phyloP scores from a whole-genome alignment of 2,329 filamentous ascomycete species.

The Colletotrichum trifolii region DNA sequence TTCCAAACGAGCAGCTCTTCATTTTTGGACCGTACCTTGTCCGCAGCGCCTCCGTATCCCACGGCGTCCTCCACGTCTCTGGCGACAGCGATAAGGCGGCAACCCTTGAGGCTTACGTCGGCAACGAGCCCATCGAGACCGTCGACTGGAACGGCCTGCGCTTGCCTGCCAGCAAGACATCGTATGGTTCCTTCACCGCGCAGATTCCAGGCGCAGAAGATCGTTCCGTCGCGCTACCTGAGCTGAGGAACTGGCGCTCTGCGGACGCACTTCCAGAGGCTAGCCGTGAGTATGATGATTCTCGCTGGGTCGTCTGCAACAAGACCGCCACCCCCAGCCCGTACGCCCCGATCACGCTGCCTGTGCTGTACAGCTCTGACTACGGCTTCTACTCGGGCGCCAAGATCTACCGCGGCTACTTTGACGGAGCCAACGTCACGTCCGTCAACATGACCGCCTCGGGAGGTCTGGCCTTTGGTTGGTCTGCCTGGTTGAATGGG shows the following conservation, averaged over 20 bases:
- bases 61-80: slow-evolving; percentile 67
- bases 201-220: slow-evolving; percentile 54
- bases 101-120: slow-evolving; percentile 64
- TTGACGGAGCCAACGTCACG: slow-evolving; percentile 72
- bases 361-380: slow-evolving; percentile 76
- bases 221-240: slow-evolving; percentile 63
- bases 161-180: slow-evolving; percentile 47
- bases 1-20: slow-evolving; percentile 63
- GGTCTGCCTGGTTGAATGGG: slow-evolving; percentile 75
- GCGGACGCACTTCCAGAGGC: slow-evolving; percentile 79
- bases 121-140: slow-evolving; percentile 66
- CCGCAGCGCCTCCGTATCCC: slow-evolving; percentile 67
- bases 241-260: slow-evolving; percentile 73
- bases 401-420: slow-evolving; percentile 77
- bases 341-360: slow-evolving; percentile 65
- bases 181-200: slow-evolving; percentile 60
- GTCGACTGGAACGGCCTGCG: slow-evolving; percentile 66
- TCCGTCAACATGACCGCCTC: slow-evolving; percentile 69
- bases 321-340: slow-evolving; percentile 71
- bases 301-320: slow-evolving; percentile 71
- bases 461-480: slow-evolving; percentile 76
- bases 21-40: slow-evolving; percentile 73
- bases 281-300: slow-evolving; percentile 72
- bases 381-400: slow-evolving; percentile 80
- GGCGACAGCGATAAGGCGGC: slow-evolving; percentile 78